Conservation (phyloP, 768 basidiomycete species). For the Amanita phalloides region DNA sequence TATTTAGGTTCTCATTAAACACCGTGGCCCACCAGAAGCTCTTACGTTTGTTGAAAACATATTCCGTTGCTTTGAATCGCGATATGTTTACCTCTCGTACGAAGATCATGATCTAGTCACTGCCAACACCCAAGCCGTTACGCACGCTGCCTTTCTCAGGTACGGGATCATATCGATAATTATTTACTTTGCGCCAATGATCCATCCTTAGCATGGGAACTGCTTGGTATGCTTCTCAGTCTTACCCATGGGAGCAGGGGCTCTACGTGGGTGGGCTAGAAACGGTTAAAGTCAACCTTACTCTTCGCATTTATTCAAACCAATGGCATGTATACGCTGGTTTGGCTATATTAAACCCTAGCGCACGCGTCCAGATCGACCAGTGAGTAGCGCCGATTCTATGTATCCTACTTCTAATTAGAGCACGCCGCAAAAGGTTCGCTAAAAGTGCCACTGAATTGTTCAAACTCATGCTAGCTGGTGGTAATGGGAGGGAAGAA, state of each 20-base stretch:
- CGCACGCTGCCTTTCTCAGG: conserved; percentile 96
- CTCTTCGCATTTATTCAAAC: conserved; percentile 91
- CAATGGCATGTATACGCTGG: conserved; percentile 99
- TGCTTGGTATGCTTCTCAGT: conserved; percentile 70
- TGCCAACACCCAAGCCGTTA: conserved; percentile 97
- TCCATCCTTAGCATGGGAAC: conserved; percentile 78
- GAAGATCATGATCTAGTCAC: conserved; percentile 95
- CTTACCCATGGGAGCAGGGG: conserved; percentile 94
- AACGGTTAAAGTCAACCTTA: conserved; percentile 95
- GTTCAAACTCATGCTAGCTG: conserved; percentile 90
- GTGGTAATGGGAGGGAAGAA: conserved; percentile 25
- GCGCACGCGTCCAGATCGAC: conserved; percentile 78
- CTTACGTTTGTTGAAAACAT: conserved; percentile 74
- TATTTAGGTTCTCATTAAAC: conserved; percentile 74
- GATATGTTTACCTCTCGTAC: conserved; percentile 90
- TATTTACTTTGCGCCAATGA: background rate
- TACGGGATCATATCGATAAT: conserved; percentile 18
- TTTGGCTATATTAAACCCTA: conserved; percentile 94
- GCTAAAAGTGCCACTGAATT: conserved; percentile 77
- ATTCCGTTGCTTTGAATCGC: conserved; percentile 66
- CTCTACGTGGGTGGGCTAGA: conserved; percentile 96
- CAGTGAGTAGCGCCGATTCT: conserved; percentile 24
- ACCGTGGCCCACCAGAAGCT: conserved; percentile 68
- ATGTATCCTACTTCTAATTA: background rate
- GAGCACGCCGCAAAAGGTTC: conserved; percentile 25